Conservation (phyloP, 768 basidiomycete genomes). For the Crassisporium funariophilum region DNA sequence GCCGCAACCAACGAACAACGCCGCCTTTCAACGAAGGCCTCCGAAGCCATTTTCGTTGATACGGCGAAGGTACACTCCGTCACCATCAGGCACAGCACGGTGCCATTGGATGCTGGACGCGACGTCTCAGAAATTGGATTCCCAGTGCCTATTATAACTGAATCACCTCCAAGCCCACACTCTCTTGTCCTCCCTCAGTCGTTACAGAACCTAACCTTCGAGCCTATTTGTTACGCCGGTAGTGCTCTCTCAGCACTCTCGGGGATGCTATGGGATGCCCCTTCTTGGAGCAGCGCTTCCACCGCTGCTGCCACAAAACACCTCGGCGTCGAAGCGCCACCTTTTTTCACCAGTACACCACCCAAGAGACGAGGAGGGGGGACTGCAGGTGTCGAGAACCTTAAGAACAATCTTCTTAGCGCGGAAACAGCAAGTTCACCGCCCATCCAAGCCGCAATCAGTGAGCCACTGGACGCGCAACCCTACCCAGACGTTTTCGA, state of each 20-base stretch:
- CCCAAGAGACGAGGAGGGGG: conserved; percentile 7
- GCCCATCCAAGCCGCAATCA: conserved; percentile 9
- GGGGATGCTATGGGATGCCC: not conserved
- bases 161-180: no score
- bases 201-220: not conserved
- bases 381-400: not conserved
- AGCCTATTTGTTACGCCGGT: not conserved
- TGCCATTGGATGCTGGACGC: no score
- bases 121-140: conserved; percentile 3
- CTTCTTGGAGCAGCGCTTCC: not conserved
- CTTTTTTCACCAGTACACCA: conserved; percentile 18
- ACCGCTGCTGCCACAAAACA: no score
- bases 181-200: conserved; percentile 4
- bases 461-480: conserved; percentile 10
- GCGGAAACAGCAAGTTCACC: no score
- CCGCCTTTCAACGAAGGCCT: not conserved
- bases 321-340: not conserved
- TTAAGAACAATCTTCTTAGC: conserved; percentile 1
- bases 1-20: not conserved
- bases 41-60: not conserved
- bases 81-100: no score
- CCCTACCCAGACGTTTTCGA: conserved; percentile 31
- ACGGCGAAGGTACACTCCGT: not conserved
- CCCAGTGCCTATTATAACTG: no score
- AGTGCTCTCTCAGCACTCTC: conserved; percentile 4